These are phyloP conservation scores for Barnettozyma californica DNA, from an alignment of 805 yeast genomes.

Conservation along the genomic window DNA sequence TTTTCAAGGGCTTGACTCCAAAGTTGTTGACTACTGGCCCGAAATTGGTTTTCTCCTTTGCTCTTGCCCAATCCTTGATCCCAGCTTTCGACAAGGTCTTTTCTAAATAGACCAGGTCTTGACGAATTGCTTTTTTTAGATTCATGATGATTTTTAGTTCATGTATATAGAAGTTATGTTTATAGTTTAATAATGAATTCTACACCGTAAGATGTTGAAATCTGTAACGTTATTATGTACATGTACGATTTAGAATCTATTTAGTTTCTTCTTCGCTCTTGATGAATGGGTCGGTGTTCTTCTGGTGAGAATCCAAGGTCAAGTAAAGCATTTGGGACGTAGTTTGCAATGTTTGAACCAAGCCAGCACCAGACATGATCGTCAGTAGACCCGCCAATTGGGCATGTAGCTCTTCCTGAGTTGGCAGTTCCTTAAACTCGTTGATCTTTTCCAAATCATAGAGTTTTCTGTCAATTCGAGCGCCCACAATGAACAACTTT, in stretches of 20 bases:
- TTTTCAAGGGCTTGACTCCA: conserved; percentile 91
- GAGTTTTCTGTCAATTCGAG: conserved; percentile 62
- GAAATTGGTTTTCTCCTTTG: conserved; percentile 95
- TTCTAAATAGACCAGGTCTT: conserved; percentile 14
- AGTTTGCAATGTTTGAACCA: conserved; percentile 73
- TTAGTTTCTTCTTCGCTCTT: conserved; percentile 8
- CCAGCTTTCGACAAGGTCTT: conserved; percentile 87
- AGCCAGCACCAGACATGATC: conserved; percentile 83
- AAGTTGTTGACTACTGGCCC: conserved; percentile 97
- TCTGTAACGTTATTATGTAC: conserved; percentile 3
- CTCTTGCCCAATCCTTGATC: conserved; percentile 92
- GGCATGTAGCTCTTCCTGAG: conserved; percentile 64
- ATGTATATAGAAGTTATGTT: conserved; percentile 8
- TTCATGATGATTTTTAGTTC: not conserved
- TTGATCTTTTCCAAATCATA: conserved; percentile 48
- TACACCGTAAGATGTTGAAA: not conserved
- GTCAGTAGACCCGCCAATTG: conserved; percentile 81
- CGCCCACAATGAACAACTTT: conserved; percentile 78
- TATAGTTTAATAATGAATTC: not conserved
- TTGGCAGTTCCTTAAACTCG: conserved; percentile 68
- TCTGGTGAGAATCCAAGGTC: conserved; percentile 62
- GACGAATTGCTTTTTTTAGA: not conserved
- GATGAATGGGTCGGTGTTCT: conserved; percentile 32
- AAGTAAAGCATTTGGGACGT: conserved; percentile 65
- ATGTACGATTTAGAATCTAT: not conserved